Evolutionary conservation across 2,329 filamentous ascomycete species (phyloP).

Genomic region (Pseudogymnoascus sp.): DNA sequence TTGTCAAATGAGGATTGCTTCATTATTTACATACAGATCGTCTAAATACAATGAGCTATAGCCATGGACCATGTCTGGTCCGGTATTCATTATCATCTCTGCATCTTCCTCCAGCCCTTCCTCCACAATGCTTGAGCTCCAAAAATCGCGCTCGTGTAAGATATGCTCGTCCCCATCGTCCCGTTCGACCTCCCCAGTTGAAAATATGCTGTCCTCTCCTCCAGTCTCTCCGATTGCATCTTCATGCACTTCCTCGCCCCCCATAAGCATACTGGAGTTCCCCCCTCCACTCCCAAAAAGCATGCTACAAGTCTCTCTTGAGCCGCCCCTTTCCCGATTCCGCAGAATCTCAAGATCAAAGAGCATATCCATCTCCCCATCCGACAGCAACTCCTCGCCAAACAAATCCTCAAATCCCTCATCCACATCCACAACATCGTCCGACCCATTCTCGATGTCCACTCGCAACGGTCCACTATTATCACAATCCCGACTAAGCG

Average conservation of each 20-base stretch:
- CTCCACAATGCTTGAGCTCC: background rate
- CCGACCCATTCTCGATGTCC: background rate
- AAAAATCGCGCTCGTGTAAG: background rate
- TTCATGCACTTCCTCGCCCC: background rate
- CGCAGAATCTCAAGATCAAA: constrained; percentile 6
- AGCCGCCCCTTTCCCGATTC: background rate
- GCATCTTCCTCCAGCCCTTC: background rate
- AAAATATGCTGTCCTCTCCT: background rate
- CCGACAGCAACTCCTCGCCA: background rate
- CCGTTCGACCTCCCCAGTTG: background rate
- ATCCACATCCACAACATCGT: background rate
- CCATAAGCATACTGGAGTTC: background rate
- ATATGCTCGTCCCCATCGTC: background rate
- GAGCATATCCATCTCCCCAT: constrained; percentile 7
- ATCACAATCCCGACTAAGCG: background rate
- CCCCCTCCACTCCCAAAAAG: background rate
- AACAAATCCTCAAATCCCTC: background rate
- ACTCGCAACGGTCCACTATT: background rate
- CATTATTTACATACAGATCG: background rate
- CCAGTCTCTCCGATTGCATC: background rate
- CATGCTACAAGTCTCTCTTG: background rate
- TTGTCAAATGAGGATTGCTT: background rate
- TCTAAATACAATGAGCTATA: background rate
- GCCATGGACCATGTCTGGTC: background rate
- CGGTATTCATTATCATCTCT: background rate